Base-by-base conservation (phyloP, 805 yeast species). In the Pichia rugopelliculosa region DNA sequence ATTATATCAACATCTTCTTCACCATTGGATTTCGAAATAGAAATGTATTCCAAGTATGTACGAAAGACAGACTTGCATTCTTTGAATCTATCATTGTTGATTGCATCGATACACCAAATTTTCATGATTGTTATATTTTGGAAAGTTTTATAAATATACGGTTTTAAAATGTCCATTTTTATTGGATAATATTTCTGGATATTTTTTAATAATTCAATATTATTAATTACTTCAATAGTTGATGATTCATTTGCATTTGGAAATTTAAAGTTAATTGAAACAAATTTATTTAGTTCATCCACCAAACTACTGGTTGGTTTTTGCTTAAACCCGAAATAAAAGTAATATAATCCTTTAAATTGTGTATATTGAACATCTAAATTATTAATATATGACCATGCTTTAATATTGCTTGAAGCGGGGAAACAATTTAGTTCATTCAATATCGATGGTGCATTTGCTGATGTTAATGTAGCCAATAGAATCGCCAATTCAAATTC, bases 91-190 rank as follows among this genome's bases (percentile, higher is more conserved):
- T 56, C 46, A 15, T 53, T 47, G 2, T 50, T 46, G n/a, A 65
- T 57, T 26, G 67, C 56, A 39, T 59, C 17, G 41, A 59, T 6
- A 61, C 66, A 51, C 66, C 66, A 53, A 48, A 60, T 55, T 64
- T 69, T 48, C 70, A 72, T 49, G 61, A 58, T 51, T 56, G 66
- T 38, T 62, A 59, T 38, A 69, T 64, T 74, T 54, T 76, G 81
- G 48, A 75, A 77, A 0, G 80, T 74, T 42, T 65, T 69, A 15
- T 63, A 57, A 44, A 74, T 62, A 1, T 74, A 70, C 4, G 53
- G 45, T 11, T 62, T 60, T 17, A 65, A 60, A 53, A 60, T 61
- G 6, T 42, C 34, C 49, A 11, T 53, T 50, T 58, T 66, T 56
- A 3, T 61, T 52, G 2, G 59, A 21, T 10, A 52, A 40, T 3